These are phyloP conservation scores for Chaetothyriales sp. DNA, from an alignment of 2,329 filamentous ascomycete species.

Conservation along the genomic window DNA sequence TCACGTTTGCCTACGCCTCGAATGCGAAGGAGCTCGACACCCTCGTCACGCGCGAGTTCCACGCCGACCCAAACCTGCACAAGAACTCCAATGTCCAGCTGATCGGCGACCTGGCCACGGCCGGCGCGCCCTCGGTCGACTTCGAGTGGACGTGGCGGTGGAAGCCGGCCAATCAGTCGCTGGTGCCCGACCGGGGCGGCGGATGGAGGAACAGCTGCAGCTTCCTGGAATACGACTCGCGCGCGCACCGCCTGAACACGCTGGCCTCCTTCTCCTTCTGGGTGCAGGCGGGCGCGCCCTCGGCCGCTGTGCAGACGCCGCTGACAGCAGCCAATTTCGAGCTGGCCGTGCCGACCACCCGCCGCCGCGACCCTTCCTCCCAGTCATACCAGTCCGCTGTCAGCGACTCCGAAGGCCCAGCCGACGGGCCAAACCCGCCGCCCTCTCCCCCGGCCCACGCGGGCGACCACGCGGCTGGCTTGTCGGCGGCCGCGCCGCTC, in stretches of 20 bases:
- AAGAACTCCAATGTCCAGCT: conserved; percentile 93
- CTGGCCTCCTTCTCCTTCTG: conserved; percentile 90
- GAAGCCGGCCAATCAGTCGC: conserved; percentile 62
- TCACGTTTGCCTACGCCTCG: conserved; percentile 86
- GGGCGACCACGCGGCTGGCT: conserved; percentile 19
- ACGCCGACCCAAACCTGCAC: conserved; percentile 91
- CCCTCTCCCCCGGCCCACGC: conserved; percentile 19
- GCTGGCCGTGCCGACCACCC: conserved; percentile 52
- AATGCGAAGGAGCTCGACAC: conserved; percentile 81
- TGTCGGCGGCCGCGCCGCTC: conserved; percentile 16
- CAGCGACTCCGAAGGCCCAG: conserved; percentile 51
- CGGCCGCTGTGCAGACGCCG: conserved; percentile 35
- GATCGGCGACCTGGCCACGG: conserved; percentile 81
- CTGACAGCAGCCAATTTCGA: conserved; percentile 62
- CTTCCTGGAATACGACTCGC: conserved; percentile 93
- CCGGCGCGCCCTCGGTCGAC: conserved; percentile 66
- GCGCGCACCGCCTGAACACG: conserved; percentile 75
- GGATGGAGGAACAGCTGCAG: conserved; percentile 96
- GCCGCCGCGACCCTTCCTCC: conserved; percentile 68
- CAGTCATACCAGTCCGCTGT: conserved; percentile 76
- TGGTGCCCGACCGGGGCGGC: conserved; percentile 52
- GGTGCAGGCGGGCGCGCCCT: conserved; percentile 54
- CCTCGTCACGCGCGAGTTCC: conserved; percentile 85
- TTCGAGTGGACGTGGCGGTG: conserved; percentile 97
- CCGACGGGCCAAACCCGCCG: conserved; percentile 22